Evolutionary conservation across 2,329 filamentous ascomycete genomes (phyloP), one percentile per base, ranked within the genome.

Genomic region (Cladosporium oxysporum): DNA sequence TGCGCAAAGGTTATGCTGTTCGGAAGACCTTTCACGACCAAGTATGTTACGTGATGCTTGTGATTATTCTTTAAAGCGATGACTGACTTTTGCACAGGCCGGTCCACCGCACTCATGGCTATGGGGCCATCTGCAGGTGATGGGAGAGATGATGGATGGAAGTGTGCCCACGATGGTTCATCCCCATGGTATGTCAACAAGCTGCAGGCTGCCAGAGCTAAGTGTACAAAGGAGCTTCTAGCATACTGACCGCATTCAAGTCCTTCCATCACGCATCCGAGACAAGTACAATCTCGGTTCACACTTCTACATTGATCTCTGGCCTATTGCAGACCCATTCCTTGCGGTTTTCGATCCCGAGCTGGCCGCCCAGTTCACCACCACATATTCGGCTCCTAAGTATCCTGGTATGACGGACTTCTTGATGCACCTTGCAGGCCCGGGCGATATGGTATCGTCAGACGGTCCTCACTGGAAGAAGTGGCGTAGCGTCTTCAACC

Each of bases 401-500:
- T 67, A 68, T 33, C 33, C 37, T 0, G 65, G 57, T 3, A 31
- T 69, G 44, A 57, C 44, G 4, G 33, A 44, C 2, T 71, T 70
- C 33, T 64, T 73, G n/a, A 33, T 62, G 10, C 58, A 49, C 18
- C 64, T 73, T 2, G 68, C 65, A 5, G 71, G 71, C 6, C 68
- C 66, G n/a, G 69, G 67, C 11, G 70, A 73, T 58, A 69, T 73
- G 67, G 67, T 67, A 12, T 62, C 64, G 10, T 74, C 72, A 37
- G 76, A 79, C 21, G 79, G 79, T 0, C 66, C 73, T 7, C 62
- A 71, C 11, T 82, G 81, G 80, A 82, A 81, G 71, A 78, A 76
- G 64, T 81, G 79, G 79, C 73, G 80, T 47, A 69, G 68, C 37
- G 75, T 77, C 12, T 82, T 82, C 74, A 81, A 80, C 60, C 79